These are phyloP conservation scores for Aspergillus costaricaensis DNA, from an alignment of 2,329 filamentous ascomycete genomes.

Conservation along the genomic window DNA sequence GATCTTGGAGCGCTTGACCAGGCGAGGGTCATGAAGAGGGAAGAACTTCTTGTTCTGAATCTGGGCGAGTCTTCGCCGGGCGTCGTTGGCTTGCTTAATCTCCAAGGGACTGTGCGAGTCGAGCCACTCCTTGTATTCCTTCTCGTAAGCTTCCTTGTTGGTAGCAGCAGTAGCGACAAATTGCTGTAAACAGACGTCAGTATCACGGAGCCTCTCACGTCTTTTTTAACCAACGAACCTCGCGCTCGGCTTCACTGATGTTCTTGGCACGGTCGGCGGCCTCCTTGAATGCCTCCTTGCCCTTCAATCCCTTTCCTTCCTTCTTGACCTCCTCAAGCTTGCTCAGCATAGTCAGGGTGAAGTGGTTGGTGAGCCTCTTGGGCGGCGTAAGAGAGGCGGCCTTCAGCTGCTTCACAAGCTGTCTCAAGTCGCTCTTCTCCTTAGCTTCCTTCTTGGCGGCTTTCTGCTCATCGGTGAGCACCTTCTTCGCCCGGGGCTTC, in stretches of 20 bases:
- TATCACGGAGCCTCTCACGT: conserved; percentile 1
- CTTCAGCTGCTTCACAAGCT: conserved; percentile 39
- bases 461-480: conserved; percentile 33
- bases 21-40: conserved; percentile 56
- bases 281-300: conserved; percentile 23
- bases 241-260: conserved; percentile 21
- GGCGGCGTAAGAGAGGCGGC: conserved; percentile 36
- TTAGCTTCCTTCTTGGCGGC: conserved; percentile 31
- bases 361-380: conserved; percentile 35
- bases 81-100: conserved; percentile 62
- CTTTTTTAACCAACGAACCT: conserved; percentile 21
- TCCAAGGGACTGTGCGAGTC: conserved; percentile 56
- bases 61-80: conserved; percentile 47
- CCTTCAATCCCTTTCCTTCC: conserved; percentile 7
- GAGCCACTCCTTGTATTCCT: conserved; percentile 57
- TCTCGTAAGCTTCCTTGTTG: conserved; percentile 47
- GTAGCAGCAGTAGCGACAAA: conserved; percentile 55
- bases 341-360: conserved; percentile 25
- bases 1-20: conserved; percentile 46
- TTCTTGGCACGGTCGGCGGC: conserved; percentile 19
- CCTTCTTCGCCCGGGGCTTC: conserved; percentile 29
- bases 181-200: conserved; percentile 43
- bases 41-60: conserved; percentile 23
- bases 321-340: conserved; percentile 17
- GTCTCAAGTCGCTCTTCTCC: conserved; percentile 31